Conservation (phyloP, 805 yeast species). For the Candida tibetensis region DNA sequence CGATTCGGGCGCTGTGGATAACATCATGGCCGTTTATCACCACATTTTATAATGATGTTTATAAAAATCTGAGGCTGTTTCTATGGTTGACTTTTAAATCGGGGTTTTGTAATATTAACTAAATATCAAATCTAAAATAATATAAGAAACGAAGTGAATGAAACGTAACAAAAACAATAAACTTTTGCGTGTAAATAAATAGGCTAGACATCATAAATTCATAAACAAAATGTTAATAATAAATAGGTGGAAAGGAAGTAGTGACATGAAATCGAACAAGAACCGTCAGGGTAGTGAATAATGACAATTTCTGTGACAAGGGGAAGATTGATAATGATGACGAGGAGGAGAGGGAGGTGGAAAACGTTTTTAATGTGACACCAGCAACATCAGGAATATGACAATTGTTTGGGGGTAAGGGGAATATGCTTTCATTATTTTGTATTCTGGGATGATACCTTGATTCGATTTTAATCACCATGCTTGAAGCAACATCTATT, state of each 20-base stretch:
- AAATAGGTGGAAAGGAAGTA: neutral
- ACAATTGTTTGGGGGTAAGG: no score
- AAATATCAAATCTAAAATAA: neutral
- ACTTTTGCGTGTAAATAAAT: neutral
- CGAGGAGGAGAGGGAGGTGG: no score
- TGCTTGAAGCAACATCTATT: conserved; percentile 91
- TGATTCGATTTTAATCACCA: conserved; percentile 42
- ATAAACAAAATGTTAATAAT: neutral
- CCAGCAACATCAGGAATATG: no score
- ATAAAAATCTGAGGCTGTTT: conserved; percentile 36
- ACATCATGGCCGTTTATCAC: conserved; percentile 49
- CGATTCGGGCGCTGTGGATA: conserved; percentile 51
- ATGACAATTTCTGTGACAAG: no score
- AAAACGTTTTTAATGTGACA: no score
- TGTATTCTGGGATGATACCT: no score
- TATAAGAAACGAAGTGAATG: neutral
- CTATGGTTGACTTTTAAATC: neutral
- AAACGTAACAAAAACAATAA: neutral
- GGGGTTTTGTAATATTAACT: neutral
- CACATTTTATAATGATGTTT: conserved; percentile 46
- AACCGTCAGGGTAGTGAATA: conserved; percentile 1
- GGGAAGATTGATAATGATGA: no score
- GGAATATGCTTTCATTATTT: no score
- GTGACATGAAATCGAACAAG: neutral
- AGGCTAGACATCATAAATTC: neutral